A percentile compares a stretch with the other conserved stretches of the same genome.
phyloP scores from a whole-genome alignment of 257 asterid genomes.

The Plantago ovata region DNA sequence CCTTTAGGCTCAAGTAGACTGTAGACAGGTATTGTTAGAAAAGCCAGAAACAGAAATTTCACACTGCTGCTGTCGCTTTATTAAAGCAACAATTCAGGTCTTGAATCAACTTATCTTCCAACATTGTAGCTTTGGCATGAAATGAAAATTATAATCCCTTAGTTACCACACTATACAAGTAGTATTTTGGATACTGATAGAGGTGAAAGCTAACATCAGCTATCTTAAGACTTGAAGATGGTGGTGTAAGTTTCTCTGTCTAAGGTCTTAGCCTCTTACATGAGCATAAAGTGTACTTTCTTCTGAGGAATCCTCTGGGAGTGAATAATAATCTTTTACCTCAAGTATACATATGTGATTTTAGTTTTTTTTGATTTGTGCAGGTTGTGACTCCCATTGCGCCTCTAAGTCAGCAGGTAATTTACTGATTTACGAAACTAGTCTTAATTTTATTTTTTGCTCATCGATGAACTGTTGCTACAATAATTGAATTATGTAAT shows the following conservation, averaged over 20 bases:
- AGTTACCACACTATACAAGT: too few species aligned
- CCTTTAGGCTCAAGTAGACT: too few species aligned
- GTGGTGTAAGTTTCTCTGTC: neutral
- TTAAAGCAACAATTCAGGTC: too few species aligned
- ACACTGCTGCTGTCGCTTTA: too few species aligned
- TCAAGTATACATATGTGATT: neutral
- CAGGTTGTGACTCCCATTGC: constrained; percentile 99
- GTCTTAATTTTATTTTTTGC: neutral
- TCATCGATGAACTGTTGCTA: neutral
- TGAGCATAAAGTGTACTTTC: neutral
- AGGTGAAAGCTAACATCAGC: too few species aligned
- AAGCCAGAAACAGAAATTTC: too few species aligned
- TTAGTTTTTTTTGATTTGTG: constrained; percentile 27
- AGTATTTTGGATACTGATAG: too few species aligned
- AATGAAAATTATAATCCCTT: too few species aligned
- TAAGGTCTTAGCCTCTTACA: neutral
- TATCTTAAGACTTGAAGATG: too few species aligned
- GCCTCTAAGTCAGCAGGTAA: constrained; percentile 98
- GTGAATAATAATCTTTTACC: neutral
- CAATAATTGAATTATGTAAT: neutral
- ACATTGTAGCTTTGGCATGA: too few species aligned
- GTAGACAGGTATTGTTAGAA: too few species aligned
- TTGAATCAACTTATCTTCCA: too few species aligned
- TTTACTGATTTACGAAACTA: constrained; percentile 13
- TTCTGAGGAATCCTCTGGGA: neutral